Evolutionary conservation across 2,329 filamentous ascomycete genomes (phyloP).

Genomic region (Capronia americana): DNA sequence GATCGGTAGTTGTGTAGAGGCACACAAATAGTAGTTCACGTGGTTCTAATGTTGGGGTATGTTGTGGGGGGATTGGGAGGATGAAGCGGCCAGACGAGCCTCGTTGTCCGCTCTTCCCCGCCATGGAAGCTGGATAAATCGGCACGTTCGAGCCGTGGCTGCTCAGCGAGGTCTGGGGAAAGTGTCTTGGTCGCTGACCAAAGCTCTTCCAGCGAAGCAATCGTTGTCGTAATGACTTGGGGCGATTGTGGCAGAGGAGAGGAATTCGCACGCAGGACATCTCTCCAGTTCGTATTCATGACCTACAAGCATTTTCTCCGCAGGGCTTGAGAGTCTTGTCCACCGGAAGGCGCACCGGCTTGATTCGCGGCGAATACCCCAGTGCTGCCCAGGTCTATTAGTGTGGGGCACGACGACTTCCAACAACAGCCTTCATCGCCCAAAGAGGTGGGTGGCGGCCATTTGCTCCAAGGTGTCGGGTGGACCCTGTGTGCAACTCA

Average conservation of each 20-base stretch:
- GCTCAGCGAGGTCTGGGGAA: background rate
- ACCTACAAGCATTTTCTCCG: conserved; percentile 6
- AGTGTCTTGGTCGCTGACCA: background rate
- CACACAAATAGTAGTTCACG: background rate
- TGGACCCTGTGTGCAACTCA: background rate
- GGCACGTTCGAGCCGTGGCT: background rate
- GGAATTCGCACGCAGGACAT: background rate
- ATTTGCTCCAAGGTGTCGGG: background rate
- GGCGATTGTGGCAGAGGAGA: background rate
- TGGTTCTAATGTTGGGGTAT: background rate
- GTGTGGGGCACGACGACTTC: background rate
- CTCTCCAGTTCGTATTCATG: background rate
- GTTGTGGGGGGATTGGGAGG: conserved; percentile 9
- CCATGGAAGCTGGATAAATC: background rate
- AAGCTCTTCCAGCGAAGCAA: background rate
- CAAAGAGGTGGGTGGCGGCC: background rate
- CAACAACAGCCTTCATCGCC: background rate
- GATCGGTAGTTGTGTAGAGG: conserved; percentile 14
- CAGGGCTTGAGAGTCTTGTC: conserved; percentile 13
- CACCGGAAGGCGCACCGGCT: conserved; percentile 6
- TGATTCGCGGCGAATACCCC: background rate
- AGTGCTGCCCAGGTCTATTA: background rate
- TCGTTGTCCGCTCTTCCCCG: background rate
- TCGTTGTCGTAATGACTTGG: background rate
- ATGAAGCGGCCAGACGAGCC: background rate